These are phyloP conservation scores for Vaccinium macrocarpon DNA, from an alignment of 148 eudicot species.

Conservation along the genomic window DNA sequence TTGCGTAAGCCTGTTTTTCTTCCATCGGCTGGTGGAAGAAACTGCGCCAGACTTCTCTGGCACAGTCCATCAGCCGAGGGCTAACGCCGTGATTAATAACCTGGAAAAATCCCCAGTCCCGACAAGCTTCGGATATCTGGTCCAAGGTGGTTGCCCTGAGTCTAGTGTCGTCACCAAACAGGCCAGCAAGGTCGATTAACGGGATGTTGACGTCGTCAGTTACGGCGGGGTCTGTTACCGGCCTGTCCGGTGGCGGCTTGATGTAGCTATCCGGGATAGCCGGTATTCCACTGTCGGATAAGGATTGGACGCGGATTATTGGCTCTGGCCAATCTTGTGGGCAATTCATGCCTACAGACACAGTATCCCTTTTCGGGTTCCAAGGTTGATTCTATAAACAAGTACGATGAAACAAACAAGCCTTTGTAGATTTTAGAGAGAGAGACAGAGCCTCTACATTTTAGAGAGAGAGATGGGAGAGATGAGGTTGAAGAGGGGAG, in stretches of 20 bases:
- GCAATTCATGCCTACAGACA: conserved; percentile 28
- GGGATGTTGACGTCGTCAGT: conserved; percentile 49
- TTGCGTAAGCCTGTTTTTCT: conserved; percentile 59
- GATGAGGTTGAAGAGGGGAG: not conserved
- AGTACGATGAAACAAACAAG: conserved; percentile 11
- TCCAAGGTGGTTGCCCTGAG: conserved; percentile 17
- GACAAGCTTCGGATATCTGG: conserved; percentile 48
- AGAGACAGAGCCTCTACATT: not conserved
- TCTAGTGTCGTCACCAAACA: conserved; percentile 14
- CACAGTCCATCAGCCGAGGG: conserved; percentile 62
- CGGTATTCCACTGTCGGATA: conserved; percentile 51
- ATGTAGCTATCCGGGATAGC: conserved; percentile 57
- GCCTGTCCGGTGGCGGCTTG: conserved; percentile 57
- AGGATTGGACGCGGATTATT: conserved; percentile 70
- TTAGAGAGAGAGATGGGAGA: not conserved
- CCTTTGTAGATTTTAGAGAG: not conserved
- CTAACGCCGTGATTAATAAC: conserved; percentile 69
- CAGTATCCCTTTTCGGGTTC: not conserved
- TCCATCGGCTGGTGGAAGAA: conserved; percentile 88
- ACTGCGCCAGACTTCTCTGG: conserved; percentile 61
- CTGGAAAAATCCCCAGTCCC: conserved; percentile 87
- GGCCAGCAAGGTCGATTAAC: conserved; percentile 52
- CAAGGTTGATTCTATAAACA: conserved; percentile 15
- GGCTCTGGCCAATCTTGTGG: conserved; percentile 81
- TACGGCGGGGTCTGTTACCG: not conserved